Base-by-base conservation (phyloP, 2,329 filamentous ascomycete genomes). In the Tolypocladium paradoxum region DNA sequence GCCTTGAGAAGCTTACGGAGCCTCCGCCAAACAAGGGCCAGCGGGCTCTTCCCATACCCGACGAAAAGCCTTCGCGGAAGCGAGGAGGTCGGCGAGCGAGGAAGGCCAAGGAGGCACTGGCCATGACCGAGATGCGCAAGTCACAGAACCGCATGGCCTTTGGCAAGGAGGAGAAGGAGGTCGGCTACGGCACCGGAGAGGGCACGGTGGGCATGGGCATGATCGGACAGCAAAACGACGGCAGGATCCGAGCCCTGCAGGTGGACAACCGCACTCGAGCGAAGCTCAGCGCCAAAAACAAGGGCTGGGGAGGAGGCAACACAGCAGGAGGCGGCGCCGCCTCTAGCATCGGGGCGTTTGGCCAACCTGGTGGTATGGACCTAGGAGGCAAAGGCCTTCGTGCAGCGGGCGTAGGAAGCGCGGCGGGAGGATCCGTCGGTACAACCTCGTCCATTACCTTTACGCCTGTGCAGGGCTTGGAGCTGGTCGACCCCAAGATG, bases 101-200 rank as follows among this genome's bases (percentile, higher is more conserved):
- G 54, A 96, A 96, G 70, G 92, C 92, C 55, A 99, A 99, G 78
- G 93, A 96, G 70, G 91, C 92, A 4, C 89, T 89, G 7, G 92
- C 93, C 55, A 95, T 96, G 90, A 99, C 93, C 0, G 93, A 99
- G 53, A 76, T 99, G 33, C 85, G 91, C 59, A 96, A 97, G 69
- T 90, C 90, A 5, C 93, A 97, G 71, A 99, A 99, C 72, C 83
- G 93, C 52, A 86, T 99, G 81, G 90, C 85, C 0, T 99, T 99
- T 64, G 91, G 91, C 54, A 93, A 95, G 67, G 92, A 97, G 69
- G 93, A 99, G 70, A 85, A 83, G 62, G 93, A 99, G 70, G 85
- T 93, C 1, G 92, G 91, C 34, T 97, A 95, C 67, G 92, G 90
- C 36, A 83, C 83, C 1, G 89, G 90, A 50, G 90, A 96, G 60